Evolutionary conservation across 1,284 basidiomycete genomes (phyloP), one percentile per base, ranked within the genome.

Genomic region (Pisolithus thermaeus): DNA sequence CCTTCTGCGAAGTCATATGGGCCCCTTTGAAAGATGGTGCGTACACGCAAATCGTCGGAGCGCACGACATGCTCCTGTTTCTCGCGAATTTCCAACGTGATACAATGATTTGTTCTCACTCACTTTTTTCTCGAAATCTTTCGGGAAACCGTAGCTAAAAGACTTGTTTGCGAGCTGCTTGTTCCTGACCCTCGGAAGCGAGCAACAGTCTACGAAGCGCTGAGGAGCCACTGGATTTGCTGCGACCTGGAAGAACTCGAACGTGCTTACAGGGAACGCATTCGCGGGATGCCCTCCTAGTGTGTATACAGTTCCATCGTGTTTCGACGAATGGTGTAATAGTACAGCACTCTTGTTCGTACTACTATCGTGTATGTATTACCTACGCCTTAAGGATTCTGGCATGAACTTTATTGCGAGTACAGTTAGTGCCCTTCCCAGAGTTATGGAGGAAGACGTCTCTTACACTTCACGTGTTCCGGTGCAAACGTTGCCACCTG

Each of bases 401-500:
- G 23, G 87, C 85, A 53, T 90, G 88, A 72, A 87, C 87, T 90
- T 56, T 11, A 16, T 43, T 45, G 50, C 23, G 48, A 41, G 42
- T 12, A 35, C 32, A 38, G 18, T 35, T 46, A 22, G 50, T 22
- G 49, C 52, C 14, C 49, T 30, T 39, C 22, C 18, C 51, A 36
- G 37, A 47, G 22, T 8, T 14, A 18, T 35, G 28, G 18, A 8
- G 14, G 32, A 16, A 35, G 7, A 40, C n/a, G 16, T 59, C 62
- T 71, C 77, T 70, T 68, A 50, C 71, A 72, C 35, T 77, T 74
- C 36, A 75, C 72, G 52, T 80, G 77, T 54, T 78, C 80, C 75
- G 59, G 89, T 79, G 67, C 91, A 90, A 30, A 87, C 80, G 71
- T 90, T 84, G 35, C 92, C 72, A 69, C 92, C 91, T 47, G 84